A percentile compares a stretch with the other conserved stretches of the same genome.
Evolutionary conservation across 2,329 filamentous ascomycete species (phyloP).

Genomic region (Ascocoryne sarcoides): DNA sequence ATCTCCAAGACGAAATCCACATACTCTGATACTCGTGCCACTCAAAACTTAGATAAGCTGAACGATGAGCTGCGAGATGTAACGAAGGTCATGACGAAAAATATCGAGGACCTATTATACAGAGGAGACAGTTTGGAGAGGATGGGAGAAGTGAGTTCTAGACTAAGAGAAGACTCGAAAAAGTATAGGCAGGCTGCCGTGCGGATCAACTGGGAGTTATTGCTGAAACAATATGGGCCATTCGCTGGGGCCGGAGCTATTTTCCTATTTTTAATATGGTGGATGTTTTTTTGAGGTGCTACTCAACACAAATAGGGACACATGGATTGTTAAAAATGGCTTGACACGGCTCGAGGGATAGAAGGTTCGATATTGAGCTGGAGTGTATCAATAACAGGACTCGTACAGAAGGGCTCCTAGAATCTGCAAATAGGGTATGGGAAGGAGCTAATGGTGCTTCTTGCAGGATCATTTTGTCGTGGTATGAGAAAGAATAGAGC

Average conservation of each 20-base stretch:
- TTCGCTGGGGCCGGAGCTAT: slow-evolving; percentile 67
- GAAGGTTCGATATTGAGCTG: too few species aligned
- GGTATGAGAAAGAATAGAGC: too few species aligned
- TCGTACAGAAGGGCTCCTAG: too few species aligned
- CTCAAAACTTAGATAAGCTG: slow-evolving; percentile 86
- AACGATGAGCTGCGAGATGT: slow-evolving; percentile 97
- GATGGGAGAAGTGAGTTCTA: slow-evolving; percentile 90
- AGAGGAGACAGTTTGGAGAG: slow-evolving; percentile 87
- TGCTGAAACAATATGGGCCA: slow-evolving; percentile 94
- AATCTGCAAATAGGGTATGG: too few species aligned
- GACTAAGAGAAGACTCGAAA: slow-evolving; percentile 82
- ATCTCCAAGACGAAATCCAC: slow-evolving; percentile 87
- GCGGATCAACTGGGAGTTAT: slow-evolving; percentile 93
- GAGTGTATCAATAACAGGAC: too few species aligned
- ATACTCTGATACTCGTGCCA: slow-evolving; percentile 85
- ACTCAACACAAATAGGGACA: too few species aligned
- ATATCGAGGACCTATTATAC: slow-evolving; percentile 96
- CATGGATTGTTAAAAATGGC: too few species aligned
- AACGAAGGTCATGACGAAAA: slow-evolving; percentile 99
- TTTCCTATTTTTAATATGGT: slow-evolving; percentile 71
- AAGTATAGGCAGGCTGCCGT: slow-evolving; percentile 92
- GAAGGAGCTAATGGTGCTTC: too few species aligned
- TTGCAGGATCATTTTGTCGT: too few species aligned
- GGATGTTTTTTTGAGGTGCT: slow-evolving; percentile 74
- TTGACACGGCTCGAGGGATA: too few species aligned